Evolutionary conservation across 768 basidiomycete species (phyloP), one percentile per base, ranked within the genome.

Genomic region (Tephrocybe sp.): DNA sequence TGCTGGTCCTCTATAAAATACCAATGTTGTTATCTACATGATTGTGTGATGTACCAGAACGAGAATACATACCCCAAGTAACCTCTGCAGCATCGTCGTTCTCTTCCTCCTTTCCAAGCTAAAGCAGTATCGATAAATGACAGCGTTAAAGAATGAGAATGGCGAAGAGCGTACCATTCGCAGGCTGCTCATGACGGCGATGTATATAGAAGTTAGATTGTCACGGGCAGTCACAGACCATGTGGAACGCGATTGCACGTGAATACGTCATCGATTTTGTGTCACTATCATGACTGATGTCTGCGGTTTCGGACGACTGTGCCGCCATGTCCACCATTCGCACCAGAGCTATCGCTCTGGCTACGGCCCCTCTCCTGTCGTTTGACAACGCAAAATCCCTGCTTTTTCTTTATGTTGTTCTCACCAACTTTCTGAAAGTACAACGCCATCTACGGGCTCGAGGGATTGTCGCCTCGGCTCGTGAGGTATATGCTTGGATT

Each of bases 71-170:
- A 90, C 90, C 90, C 90, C 90, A 92, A 30, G 88, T 90, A 43
- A 93, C 90, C 65, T 93, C 88, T 18, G 81, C 79, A 15, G 77
- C 75, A 53, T 89, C 85, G 44, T 88, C 85, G 45, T 70, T 77
- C 68, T 92, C 91, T 51, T 92, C 89, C 60, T 88, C 83, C 51
- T 84, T 83, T 59, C 84, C 79, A 58, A 92, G 72, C 89, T 90
- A 62, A 48, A 42, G 46, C n/a, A 21, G 15, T 12, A 36, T 36
- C 8, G 6, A 36, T 10, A 10, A 12, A 12, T 14, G 34, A 15
- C 6, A 12, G 11, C 34, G 11, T 21, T 17, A 47, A n/a, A 11
- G 33, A 38, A 2, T 58, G 46, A 41, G 50, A 32, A 30, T 30
- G 11, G 28, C 28, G 11, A 51, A n/a, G 40, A 41, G 63, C 68